Conservation (phyloP, 495 filamentous ascomycete genomes). For the Tetracladium setigerum region DNA sequence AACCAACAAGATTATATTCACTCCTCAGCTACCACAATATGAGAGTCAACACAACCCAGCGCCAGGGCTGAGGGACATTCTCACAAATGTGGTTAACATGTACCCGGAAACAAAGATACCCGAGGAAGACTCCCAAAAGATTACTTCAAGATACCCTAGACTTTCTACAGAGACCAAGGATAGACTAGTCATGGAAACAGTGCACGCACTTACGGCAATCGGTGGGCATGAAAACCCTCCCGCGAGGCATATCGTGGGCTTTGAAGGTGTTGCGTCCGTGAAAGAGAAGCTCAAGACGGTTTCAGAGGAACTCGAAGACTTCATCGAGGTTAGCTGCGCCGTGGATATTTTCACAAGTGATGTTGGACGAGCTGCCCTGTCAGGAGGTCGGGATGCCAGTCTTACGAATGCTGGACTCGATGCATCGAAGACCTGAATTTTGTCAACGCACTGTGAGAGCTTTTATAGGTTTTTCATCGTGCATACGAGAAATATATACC, state of each 20-base stretch:
- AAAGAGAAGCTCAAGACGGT: slow-evolving; percentile 97
- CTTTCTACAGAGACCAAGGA: slow-evolving; percentile 58
- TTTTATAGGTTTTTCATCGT: too few relatives aligned
- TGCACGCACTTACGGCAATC: slow-evolving; percentile 83
- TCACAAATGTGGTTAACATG: slow-evolving; percentile 60
- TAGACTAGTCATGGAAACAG: slow-evolving; percentile 76
- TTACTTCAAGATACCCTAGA: slow-evolving; percentile 64
- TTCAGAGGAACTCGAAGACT: slow-evolving; percentile 92
- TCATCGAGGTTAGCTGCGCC: slow-evolving; percentile 73
- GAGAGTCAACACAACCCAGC: slow-evolving; percentile 66
- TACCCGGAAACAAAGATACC: slow-evolving; percentile 43
- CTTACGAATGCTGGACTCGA: neutral
- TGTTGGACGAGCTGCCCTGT: slow-evolving; percentile 15
- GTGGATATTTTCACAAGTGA: slow-evolving; percentile 23
- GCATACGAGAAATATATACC: too few relatives aligned
- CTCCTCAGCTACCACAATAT: slow-evolving; percentile 68
- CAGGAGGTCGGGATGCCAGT: slow-evolving; percentile 3
- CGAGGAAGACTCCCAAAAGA: slow-evolving; percentile 30
- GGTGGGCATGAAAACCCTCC: slow-evolving; percentile 95
- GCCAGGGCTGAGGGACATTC: slow-evolving; percentile 71
- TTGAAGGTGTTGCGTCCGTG: slow-evolving; percentile 79
- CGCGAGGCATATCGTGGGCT: slow-evolving; percentile 86
- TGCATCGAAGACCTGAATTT: too few relatives aligned
- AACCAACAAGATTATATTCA: slow-evolving; percentile 77
- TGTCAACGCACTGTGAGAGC: too few relatives aligned